Conservation (phyloP, 169 alveolate genomes). For the Cytauxzoon felis region DNA sequence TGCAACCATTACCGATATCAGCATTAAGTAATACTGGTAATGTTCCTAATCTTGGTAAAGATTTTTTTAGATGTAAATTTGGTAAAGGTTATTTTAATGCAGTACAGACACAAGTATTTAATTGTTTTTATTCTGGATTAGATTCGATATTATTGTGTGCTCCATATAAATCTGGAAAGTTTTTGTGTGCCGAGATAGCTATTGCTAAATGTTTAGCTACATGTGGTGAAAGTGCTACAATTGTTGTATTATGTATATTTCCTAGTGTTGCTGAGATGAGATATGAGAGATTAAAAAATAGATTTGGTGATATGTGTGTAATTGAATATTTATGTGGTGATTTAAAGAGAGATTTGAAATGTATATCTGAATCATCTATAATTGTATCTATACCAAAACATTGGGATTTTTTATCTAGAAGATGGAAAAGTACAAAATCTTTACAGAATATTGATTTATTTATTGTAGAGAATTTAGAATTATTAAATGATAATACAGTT, state of each 20-base stretch:
- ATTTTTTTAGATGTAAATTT: conserved; percentile 15
- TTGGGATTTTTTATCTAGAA: conserved; percentile 89
- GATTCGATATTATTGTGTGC: conserved; percentile 66
- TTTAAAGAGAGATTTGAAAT: conserved; percentile 76
- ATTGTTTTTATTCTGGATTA: conserved; percentile 51
- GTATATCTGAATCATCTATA: conserved; percentile 73
- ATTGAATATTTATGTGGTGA: conserved; percentile 82
- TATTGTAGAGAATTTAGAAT: conserved; percentile 92
- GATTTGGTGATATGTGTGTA: conserved; percentile 52
- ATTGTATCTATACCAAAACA: conserved; percentile 88
- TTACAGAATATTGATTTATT: conserved; percentile 81
- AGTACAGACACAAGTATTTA: conserved; percentile 66
- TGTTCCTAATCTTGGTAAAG: background rate
- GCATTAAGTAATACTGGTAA: conserved; percentile 31
- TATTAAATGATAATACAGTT: conserved; percentile 75
- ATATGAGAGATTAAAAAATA: conserved; percentile 19
- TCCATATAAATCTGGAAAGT: conserved; percentile 63
- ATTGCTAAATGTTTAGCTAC: conserved; percentile 36
- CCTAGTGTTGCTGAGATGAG: conserved; percentile 22
- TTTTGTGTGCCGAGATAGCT: conserved; percentile 62
- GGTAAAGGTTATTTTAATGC: conserved; percentile 56
- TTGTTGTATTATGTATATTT: conserved; percentile 38
- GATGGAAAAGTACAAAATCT: conserved; percentile 82
- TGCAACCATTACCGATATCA: conserved; percentile 89
- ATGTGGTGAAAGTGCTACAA: conserved; percentile 28